Evolutionary conservation across 257 asterid species (phyloP).

Genomic region (Ophiorrhiza pumila): DNA sequence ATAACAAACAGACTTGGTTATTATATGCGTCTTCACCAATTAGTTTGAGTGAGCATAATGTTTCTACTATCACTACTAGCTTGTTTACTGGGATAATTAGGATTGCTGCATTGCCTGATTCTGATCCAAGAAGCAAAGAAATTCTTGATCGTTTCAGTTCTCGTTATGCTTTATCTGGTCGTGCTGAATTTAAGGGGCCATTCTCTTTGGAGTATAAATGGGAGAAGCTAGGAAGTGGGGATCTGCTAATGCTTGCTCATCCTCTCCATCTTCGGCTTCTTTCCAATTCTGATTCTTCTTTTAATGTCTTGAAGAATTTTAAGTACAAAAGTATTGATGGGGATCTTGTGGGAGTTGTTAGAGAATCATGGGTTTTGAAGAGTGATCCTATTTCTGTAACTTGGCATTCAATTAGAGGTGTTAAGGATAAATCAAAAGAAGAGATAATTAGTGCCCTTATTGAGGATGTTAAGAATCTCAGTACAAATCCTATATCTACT

Average conservation of each 20-base stretch:
- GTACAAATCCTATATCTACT: slow-evolving; percentile 46
- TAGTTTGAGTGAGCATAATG: slow-evolving; percentile 39
- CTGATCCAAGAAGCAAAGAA: slow-evolving; percentile 35
- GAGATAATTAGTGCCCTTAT: slow-evolving; percentile 56
- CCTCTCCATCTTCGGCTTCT: slow-evolving; percentile 81
- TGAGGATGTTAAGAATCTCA: slow-evolving; percentile 58
- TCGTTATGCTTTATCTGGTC: slow-evolving; percentile 73
- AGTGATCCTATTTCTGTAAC: slow-evolving; percentile 72
- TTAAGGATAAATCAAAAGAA: slow-evolving; percentile 49
- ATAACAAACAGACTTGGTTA: slow-evolving; percentile 79
- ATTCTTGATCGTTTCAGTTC: slow-evolving; percentile 65
- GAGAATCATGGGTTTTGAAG: slow-evolving; percentile 78
- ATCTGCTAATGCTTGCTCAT: slow-evolving; percentile 88
- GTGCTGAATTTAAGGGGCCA: slow-evolving; percentile 55
- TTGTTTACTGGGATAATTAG: slow-evolving; percentile 68
- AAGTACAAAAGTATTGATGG: slow-evolving; percentile 82
- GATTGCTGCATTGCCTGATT: slow-evolving; percentile 66
- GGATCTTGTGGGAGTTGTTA: slow-evolving; percentile 85
- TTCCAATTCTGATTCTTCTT: slow-evolving; percentile 34
- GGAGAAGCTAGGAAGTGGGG: slow-evolving; percentile 88
- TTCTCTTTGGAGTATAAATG: slow-evolving; percentile 74
- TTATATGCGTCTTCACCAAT: slow-evolving; percentile 72
- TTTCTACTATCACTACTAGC: slow-evolving; percentile 42
- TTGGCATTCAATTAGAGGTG: slow-evolving; percentile 83
- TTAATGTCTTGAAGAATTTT: slow-evolving; percentile 57